Evolutionary conservation across 2,329 filamentous ascomycete genomes (phyloP).

Genomic region (Claviceps citrina): DNA sequence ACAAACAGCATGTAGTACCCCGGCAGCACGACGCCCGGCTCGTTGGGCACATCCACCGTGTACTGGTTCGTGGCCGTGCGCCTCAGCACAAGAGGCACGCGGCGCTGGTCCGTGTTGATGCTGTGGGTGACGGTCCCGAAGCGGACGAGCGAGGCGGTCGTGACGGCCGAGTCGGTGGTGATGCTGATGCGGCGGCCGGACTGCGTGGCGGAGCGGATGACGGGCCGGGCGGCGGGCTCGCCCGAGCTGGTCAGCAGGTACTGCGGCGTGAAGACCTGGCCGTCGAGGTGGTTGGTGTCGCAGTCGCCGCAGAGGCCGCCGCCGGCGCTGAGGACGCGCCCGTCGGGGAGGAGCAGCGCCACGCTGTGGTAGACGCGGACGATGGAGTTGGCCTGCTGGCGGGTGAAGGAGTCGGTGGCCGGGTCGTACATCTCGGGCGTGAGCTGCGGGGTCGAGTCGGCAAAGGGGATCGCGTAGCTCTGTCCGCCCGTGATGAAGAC

Average conservation of each 20-base stretch:
- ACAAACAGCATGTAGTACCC: slow-evolving; percentile 41
- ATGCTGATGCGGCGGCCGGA: slow-evolving; percentile 12
- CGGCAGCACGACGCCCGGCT: slow-evolving; percentile 33
- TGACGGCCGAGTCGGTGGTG: slow-evolving; percentile 12
- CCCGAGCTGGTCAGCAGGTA: slow-evolving; percentile 37
- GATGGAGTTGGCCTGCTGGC: slow-evolving; percentile 22
- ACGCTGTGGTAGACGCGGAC: slow-evolving; percentile 35
- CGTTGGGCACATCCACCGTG: slow-evolving; percentile 26
- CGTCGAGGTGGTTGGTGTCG: slow-evolving; percentile 36
- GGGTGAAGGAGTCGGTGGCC: slow-evolving; percentile 21
- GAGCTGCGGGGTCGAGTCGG: slow-evolving; percentile 25
- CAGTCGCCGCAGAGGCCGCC: slow-evolving; percentile 35
- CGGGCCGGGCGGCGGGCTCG: slow-evolving; percentile 22
- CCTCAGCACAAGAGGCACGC: slow-evolving; percentile 27
- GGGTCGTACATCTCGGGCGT: slow-evolving; percentile 33
- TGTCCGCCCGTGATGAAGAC: slow-evolving; percentile 34
- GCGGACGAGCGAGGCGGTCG: slow-evolving; percentile 27
- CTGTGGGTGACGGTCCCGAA: slow-evolving; percentile 36
- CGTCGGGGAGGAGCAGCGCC: slow-evolving; percentile 33
- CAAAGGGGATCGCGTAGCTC: slow-evolving; percentile 25
- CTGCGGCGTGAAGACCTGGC: slow-evolving; percentile 38
- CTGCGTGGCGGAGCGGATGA: slow-evolving; percentile 16
- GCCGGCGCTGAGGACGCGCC: slow-evolving; percentile 32
- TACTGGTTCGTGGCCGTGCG: slow-evolving; percentile 18
- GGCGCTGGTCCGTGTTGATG: slow-evolving; percentile 42